phyloP scores from a whole-genome alignment of 176 grass and related monocot species.

The Hsuehochloa calcarea region DNA sequence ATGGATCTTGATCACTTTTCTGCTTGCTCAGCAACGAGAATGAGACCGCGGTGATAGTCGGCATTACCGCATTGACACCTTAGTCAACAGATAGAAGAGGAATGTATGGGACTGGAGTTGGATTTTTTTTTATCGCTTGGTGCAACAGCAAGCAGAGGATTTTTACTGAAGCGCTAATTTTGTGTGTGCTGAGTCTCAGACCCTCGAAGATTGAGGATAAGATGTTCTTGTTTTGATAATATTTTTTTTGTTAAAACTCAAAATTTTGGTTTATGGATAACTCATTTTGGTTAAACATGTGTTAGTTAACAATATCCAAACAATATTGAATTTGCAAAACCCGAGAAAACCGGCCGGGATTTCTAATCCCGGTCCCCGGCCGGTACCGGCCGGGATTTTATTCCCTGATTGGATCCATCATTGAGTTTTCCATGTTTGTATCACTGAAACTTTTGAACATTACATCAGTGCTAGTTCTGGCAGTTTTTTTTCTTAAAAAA shows the following conservation, averaged over 20 bases:
- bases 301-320: no score
- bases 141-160: not conserved
- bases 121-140: no score
- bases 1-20: no score
- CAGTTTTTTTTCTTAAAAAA: not conserved
- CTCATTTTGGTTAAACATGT: not conserved
- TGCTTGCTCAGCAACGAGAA: not conserved
- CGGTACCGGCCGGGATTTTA: no score
- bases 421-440: not conserved
- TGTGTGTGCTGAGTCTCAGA: no score
- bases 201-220: no score
- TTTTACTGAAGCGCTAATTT: not conserved
- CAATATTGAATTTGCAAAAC: no score
- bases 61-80: no score
- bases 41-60: not conserved
- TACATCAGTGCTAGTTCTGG: not conserved
- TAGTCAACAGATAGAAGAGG: no score
- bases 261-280: not conserved
- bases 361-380: no score
- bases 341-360: no score
- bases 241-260: not conserved
- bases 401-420: not conserved
- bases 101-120: no score
- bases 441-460: not conserved
- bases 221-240: not conserved